phyloP scores from a whole-genome alignment of 2,329 filamentous ascomycete species.

The Cladosporium sp. region DNA sequence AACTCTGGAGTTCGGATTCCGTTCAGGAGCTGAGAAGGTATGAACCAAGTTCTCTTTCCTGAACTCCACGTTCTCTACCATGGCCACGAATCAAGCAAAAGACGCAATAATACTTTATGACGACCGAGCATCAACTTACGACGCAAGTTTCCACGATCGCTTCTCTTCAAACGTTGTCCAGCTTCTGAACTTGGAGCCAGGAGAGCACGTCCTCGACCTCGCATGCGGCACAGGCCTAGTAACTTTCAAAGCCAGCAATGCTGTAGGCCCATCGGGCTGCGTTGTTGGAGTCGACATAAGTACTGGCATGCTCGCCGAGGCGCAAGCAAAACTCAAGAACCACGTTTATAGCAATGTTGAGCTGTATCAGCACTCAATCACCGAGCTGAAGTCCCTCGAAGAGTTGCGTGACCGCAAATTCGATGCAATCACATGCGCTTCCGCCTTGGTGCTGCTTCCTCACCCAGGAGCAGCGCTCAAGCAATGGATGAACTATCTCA shows the following conservation, averaged over 20 bases:
- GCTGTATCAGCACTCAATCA: conserved; percentile 35
- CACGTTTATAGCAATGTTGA: conserved; percentile 30
- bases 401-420: conserved; percentile 19
- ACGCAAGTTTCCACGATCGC: conserved; percentile 38
- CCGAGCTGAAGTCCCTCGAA: conserved; percentile 28
- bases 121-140: conserved; percentile 33
- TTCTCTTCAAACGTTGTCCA: conserved; percentile 38
- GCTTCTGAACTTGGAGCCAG: conserved; percentile 24
- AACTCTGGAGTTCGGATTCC: too few species aligned
- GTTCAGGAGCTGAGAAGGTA: too few species aligned
- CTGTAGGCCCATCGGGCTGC: conserved; percentile 34
- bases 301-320: conserved; percentile 38
- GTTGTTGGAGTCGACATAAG: conserved; percentile 41
- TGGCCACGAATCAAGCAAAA: conserved; percentile 11
- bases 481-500: conserved; percentile 37
- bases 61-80: background rate
- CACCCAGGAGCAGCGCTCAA: conserved; percentile 35
- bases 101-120: conserved; percentile 30
- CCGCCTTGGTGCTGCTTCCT: conserved; percentile 38
- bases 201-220: conserved; percentile 42
- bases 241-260: conserved; percentile 36
- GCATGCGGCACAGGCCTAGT: conserved; percentile 45
- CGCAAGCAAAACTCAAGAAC: conserved; percentile 28
- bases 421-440: conserved; percentile 37
- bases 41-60: too few species aligned